Base-by-base conservation (phyloP, 2,329 filamentous ascomycete species). In the Aspergillus bombycis region DNA sequence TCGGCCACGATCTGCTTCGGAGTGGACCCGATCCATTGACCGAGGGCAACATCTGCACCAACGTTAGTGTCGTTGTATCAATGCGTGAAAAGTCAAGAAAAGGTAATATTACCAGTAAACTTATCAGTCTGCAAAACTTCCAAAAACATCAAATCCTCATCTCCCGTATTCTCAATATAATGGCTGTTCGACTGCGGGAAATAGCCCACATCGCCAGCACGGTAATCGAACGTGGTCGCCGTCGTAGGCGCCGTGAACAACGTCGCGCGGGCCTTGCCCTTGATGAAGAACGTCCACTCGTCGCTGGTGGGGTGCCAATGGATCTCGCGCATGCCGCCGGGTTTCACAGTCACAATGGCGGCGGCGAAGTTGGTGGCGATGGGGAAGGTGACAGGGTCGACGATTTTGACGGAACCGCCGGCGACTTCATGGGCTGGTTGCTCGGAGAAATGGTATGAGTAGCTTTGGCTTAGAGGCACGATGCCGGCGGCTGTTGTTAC, bases 281-380 rank as follows among this genome's bases (percentile, higher is more conserved):
- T 79, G 74, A 94, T 86, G 81, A 94, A 93, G 77, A 91, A 94
- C 8, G 88, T 91, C 91, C 91, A 94, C 75, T 93, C 91, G 71
- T 93, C 91, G 14, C 90, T 90, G 52, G 87, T 88, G 0, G 90
- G 90, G 72, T 94, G 91, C 91, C 91, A 94, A 80, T 94, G 91
- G 84, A 94, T 92, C 79, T 93, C 91, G 11, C 91, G 85, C 73
- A 93, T 81, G 0, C 89, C 89, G 16, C 89, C 89, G 0, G 91
- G 90, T 67, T 90, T 81, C 65, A 94, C 91, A 43, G 85, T 85
- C 21, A 91, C 85, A 70, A 93, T 85, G 1, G 90, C 91, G 0
- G 91, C 90, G 0, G 91, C 89, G 23, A 93, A 85, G 0, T 88
- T 91, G 75, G 86, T 88, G 53, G 90, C 91, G 65, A 93, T 85